Base-by-base conservation (phyloP, 139 green algal genomes). In the Medakamo hakoo region DNA sequence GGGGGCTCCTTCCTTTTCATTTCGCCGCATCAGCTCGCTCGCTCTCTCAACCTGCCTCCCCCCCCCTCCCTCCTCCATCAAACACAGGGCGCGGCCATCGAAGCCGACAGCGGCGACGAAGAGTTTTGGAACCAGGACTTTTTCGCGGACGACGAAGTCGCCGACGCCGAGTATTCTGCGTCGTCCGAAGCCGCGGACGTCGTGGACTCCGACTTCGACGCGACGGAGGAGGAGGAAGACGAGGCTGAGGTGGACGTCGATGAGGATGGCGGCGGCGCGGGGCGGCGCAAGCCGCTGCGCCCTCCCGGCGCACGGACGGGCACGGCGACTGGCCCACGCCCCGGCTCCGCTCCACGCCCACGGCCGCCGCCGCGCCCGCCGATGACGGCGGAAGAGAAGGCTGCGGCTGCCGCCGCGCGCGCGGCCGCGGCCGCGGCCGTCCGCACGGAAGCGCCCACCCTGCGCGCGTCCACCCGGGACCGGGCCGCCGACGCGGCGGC, bases 111-210 rank as follows among this genome's bases (percentile, higher is more conserved):
- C 28, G 86, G 73, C 2, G 88, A 95, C 62, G 74, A 88, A 24
- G 80, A 89, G 65, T 95, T 95, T 55, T 95, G 87, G 87, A 80
- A 86, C 58, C 84, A 92, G 61, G 85, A 94, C 5, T 85, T 83
- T 27, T 88, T 92, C 40, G 52, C 65, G 0, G 76, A 90, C 40
- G 84, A 89, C 58, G 80, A 80, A 28, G 64, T n/a, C 14, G 60
- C 60, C 1, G 84, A 94, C 60, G 73, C 77, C 23, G 76, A 82
- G 40, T 94, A 93, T 49, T 55, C 71, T 25, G 79, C 71, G 0
- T 81, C 86, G 58, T 58, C 55, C 3, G 78, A 89, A 57, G 67
- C 74, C 0, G 79, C 84, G 58, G 84, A 94, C 62, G 72, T 82
- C 4, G 71, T 77, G 3, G 87, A 95, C 66, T 72, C 66, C 19